Percentiles rank a stretch among this genome's conserved stretches.
Conservation (phyloP, 2,329 filamentous ascomycete genomes). For the Scytalidium lignicola region DNA sequence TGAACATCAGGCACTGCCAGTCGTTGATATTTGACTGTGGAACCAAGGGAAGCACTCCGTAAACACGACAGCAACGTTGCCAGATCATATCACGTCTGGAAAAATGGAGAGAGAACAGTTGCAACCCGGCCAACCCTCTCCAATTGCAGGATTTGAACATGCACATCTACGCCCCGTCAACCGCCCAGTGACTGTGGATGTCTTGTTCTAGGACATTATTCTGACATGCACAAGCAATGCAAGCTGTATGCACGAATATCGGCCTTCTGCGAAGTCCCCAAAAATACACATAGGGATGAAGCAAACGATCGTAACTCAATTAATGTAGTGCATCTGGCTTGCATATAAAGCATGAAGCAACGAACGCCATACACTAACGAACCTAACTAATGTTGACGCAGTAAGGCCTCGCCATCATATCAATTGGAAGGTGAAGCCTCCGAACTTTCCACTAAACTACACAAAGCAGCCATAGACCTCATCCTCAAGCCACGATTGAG, state of each 20-base stretch:
- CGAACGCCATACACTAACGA: background rate
- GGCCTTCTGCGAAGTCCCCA: background rate
- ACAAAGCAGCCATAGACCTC: background rate
- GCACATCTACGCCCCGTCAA: background rate
- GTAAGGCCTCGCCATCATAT: background rate
- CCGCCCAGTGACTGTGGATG: background rate
- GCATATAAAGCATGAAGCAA: background rate
- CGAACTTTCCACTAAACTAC: background rate
- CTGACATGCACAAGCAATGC: background rate
- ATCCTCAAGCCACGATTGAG: background rate
- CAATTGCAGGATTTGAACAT: background rate
- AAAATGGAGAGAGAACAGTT: background rate
- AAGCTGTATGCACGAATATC: background rate
- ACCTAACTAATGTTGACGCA: background rate
- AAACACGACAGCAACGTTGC: background rate
- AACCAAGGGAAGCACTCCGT: background rate
- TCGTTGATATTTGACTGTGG: background rate
- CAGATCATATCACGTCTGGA: background rate
- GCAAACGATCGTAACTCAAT: background rate
- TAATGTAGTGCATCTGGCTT: background rate
- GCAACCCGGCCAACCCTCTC: background rate
- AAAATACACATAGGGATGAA: background rate
- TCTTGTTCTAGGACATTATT: background rate
- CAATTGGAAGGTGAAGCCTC: background rate
- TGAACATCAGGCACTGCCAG: background rate